Percentiles rank a stretch among this genome's conserved stretches.
Evolutionary conservation across 1,139 yeast species (phyloP).

Genomic region (Pneumocystis wakefieldiae): DNA sequence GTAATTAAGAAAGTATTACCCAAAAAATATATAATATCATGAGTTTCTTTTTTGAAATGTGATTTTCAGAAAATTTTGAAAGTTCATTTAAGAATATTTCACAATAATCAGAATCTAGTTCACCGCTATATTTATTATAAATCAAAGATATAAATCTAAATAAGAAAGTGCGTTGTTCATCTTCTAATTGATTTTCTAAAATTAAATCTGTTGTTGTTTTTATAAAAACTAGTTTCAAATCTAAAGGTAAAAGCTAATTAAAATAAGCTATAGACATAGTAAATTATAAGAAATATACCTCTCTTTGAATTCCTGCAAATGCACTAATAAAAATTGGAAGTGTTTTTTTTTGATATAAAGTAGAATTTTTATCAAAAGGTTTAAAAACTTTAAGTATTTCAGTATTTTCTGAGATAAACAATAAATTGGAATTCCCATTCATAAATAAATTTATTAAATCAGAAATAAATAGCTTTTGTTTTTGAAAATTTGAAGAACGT

Average conservation of each 20-base stretch:
- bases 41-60: background rate
- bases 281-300: constrained; percentile 3
- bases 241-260: background rate
- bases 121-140: background rate
- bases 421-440: constrained; percentile 9
- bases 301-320: background rate
- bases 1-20: background rate
- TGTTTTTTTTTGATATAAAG: constrained; percentile 1
- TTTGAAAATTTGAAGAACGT: constrained; percentile 9
- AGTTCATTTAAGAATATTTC: background rate
- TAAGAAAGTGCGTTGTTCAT: background rate
- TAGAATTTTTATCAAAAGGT: constrained; percentile 3
- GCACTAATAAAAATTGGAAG: background rate
- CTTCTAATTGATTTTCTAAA: background rate
- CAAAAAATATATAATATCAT: background rate
- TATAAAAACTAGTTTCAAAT: background rate
- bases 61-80: background rate
- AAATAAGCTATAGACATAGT: background rate
- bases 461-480: constrained; percentile 14
- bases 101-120: background rate
- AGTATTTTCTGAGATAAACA: constrained; percentile 5
- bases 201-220: background rate
- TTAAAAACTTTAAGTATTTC: constrained; percentile 1
- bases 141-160: background rate
- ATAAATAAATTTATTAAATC: constrained; percentile 17